Conservation (phyloP, 2,329 filamentous ascomycete genomes). For the Sporothrix inflata region DNA sequence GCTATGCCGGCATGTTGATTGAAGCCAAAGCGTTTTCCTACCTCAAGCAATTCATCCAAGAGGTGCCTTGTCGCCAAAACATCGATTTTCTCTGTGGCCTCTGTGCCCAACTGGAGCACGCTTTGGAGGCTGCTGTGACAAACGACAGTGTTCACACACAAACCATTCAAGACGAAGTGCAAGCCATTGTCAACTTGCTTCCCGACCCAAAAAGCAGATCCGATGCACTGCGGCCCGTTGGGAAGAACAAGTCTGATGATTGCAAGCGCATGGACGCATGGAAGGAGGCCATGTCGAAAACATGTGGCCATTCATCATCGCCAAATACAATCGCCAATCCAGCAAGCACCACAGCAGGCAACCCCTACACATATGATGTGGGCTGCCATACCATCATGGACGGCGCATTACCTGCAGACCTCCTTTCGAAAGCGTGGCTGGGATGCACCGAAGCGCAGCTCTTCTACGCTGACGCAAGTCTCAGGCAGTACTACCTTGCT, state of each 20-base stretch:
- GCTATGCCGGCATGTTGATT: not conserved
- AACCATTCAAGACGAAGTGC: not conserved
- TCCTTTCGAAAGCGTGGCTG: not conserved
- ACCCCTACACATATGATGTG: not conserved
- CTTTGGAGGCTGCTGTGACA: not conserved
- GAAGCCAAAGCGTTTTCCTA: not conserved
- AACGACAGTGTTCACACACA: not conserved
- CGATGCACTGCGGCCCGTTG: not conserved
- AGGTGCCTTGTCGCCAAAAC: not conserved
- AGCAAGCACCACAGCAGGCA: not conserved
- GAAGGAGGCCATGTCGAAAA: not conserved
- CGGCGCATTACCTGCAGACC: not conserved
- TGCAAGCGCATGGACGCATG: not conserved
- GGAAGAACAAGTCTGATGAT: not conserved
- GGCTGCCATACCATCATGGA: not conserved
- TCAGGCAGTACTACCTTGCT: not conserved
- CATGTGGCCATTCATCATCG: not conserved
- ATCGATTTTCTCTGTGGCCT: slow-evolving; percentile 1
- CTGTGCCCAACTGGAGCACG: not conserved
- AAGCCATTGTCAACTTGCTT: not conserved
- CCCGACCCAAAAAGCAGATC: not conserved
- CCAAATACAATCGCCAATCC: not conserved
- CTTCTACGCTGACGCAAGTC: not conserved
- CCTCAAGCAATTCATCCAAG: not conserved
- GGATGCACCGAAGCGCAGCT: not conserved